Evolutionary conservation across 1,284 basidiomycete species (phyloP), one percentile per base, ranked within the genome.

Genomic region (Sporisorium sorghi): DNA sequence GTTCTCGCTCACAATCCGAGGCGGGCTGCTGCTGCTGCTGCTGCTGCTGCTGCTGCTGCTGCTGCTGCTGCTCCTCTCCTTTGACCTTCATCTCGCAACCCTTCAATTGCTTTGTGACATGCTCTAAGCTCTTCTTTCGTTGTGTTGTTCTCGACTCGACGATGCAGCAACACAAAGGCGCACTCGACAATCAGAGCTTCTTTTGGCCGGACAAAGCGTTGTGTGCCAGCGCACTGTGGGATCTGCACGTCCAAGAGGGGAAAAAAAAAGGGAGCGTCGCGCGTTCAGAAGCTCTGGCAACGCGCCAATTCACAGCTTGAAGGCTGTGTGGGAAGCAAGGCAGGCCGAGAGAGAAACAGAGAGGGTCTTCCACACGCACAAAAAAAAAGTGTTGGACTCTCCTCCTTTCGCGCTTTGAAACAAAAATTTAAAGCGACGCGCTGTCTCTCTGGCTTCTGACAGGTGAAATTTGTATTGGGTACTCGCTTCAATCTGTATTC

Each of bases 311-410:
- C n/a, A n/a, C n/a, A n/a, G n/a, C n/a, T n/a, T n/a, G n/a, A n/a
- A n/a, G n/a, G n/a, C n/a, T n/a, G n/a, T n/a, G n/a, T n/a, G n/a
- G n/a, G n/a, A n/a, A n/a, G n/a, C n/a, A n/a, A n/a, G n/a, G n/a
- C n/a, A n/a, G n/a, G n/a, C n/a, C n/a, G n/a, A n/a, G n/a, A n/a
- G n/a, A n/a, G n/a, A n/a, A n/a, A n/a, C n/a, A n/a, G n/a, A n/a
- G n/a, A n/a, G n/a, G n/a, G n/a, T n/a, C n/a, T n/a, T n/a, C n/a
- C n/a, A n/a, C n/a, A n/a, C n/a, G n/a, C n/a, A n/a, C 35, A 17
- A 8, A 37, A 35, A 47, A 21, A 44, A 59, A 62, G 63, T 65
- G 63, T 65, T 65, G 56, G 56, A 59, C 62, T 65, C 51, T 49
- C 30, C 15, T 14, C 4, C 8, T 5, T 30, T 30, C 3, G 15